These are phyloP conservation scores for Kalaharituber pfeilii DNA, from an alignment of 2,329 filamentous ascomycete genomes.

Conservation along the genomic window DNA sequence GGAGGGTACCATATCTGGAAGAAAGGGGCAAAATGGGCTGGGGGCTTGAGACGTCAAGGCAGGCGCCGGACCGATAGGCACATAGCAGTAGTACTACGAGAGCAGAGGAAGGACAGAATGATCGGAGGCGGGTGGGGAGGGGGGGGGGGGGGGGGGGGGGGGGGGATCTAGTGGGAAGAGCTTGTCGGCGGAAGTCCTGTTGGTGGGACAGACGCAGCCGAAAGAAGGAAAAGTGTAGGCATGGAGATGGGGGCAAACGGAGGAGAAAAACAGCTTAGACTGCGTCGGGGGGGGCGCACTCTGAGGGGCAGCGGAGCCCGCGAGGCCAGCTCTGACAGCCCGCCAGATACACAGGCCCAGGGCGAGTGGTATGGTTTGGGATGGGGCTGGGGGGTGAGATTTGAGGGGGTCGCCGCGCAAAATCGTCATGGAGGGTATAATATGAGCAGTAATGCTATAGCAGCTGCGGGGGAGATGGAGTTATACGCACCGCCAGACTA, in stretches of 20 bases:
- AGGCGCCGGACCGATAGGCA: not conserved
- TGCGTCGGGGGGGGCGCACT: slow-evolving; percentile 14
- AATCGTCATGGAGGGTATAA: slow-evolving; percentile 8
- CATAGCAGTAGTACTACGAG: not conserved
- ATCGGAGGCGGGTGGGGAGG: slow-evolving; percentile 10
- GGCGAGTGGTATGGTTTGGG: slow-evolving; percentile 1
- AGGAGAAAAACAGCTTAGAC: not conserved
- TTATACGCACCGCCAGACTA: not conserved
- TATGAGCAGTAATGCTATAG: not conserved
- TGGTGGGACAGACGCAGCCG: slow-evolving; percentile 13
- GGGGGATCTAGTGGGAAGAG: no score
- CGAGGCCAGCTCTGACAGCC: slow-evolving; percentile 1
- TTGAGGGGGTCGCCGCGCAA: slow-evolving; percentile 7
- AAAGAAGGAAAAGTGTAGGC: slow-evolving; percentile 13
- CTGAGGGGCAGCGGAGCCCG: slow-evolving; percentile 11
- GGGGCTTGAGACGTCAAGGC: not conserved
- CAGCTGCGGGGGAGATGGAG: not conserved
- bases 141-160: slow-evolving; percentile 11
- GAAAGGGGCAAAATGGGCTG: not conserved
- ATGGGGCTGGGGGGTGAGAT: not conserved
- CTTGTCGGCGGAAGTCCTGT: slow-evolving; percentile 10
- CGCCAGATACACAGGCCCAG: not conserved
- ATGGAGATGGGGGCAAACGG: not conserved
- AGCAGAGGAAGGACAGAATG: slow-evolving; percentile 9
- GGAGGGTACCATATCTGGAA: not conserved